phyloP scores from a whole-genome alignment of 768 basidiomycete species.

The Dacryopinax primogenitus region DNA sequence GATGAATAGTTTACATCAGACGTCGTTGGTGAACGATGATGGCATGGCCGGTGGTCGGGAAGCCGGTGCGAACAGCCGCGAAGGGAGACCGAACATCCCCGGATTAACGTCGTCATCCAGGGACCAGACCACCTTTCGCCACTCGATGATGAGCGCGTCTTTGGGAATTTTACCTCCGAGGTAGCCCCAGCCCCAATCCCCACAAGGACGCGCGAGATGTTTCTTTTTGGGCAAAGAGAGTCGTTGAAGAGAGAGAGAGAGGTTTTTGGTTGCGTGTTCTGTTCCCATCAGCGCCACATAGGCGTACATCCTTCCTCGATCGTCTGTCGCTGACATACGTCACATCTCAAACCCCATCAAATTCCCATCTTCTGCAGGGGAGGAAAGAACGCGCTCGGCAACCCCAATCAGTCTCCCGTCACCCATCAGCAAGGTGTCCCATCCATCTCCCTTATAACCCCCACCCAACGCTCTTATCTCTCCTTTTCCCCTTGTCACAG shows the following conservation, averaged over 20 bases:
- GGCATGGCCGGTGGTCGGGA: not conserved
- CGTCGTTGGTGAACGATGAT: not conserved
- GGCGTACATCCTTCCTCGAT: not conserved
- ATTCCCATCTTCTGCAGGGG: not conserved
- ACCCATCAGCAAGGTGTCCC: not conserved
- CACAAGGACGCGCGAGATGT: conserved; percentile 4
- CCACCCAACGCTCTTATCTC: not conserved
- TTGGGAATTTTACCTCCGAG: conserved; percentile 6
- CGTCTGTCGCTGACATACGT: not conserved
- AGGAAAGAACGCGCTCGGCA: not conserved
- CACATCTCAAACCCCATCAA: not conserved
- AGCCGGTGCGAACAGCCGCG: not conserved
- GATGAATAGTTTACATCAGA: not conserved
- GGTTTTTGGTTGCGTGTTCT: too few relatives aligned
- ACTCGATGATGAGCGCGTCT: not conserved
- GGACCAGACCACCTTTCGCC: too few relatives aligned
- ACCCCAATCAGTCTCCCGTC: not conserved
- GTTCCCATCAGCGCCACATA: not conserved
- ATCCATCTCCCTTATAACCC: not conserved
- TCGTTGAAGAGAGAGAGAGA: too few relatives aligned
- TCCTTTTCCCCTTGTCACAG: conserved; percentile 5
- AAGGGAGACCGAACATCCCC: not conserved
- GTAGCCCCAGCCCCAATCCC: conserved; percentile 7
- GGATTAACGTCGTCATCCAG: not conserved
- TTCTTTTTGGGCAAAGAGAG: too few relatives aligned